These are phyloP conservation scores for Xylaria sp. DNA, from an alignment of 2,329 filamentous ascomycete species.

Conservation along the genomic window DNA sequence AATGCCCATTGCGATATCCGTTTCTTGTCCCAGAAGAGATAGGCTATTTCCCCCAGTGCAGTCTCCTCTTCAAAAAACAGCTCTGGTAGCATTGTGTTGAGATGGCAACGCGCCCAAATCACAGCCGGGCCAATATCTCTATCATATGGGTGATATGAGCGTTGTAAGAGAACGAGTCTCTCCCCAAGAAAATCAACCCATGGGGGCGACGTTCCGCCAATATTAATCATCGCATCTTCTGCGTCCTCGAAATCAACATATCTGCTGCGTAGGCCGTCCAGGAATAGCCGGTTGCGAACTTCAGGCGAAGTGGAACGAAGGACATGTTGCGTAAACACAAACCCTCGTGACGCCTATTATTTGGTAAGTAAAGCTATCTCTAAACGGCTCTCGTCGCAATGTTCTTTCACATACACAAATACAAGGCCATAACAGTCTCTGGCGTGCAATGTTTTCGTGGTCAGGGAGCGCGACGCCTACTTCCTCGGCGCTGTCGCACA, in stretches of 20 bases:
- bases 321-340: background rate
- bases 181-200: no score
- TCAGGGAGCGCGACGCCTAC: background rate
- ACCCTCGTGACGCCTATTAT: conserved; percentile 1
- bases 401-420: background rate
- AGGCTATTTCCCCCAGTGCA: background rate
- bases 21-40: background rate
- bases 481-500: background rate
- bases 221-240: background rate
- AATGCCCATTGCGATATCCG: background rate
- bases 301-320: background rate
- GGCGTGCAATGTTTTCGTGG: background rate
- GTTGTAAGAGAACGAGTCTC: background rate
- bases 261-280: background rate
- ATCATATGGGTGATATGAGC: background rate
- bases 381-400: no score
- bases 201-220: background rate
- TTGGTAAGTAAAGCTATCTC: background rate
- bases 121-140: background rate
- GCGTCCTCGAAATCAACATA: background rate
- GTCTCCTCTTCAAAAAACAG: no score
- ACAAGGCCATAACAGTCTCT: background rate
- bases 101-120: background rate
- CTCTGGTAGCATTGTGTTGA: background rate
- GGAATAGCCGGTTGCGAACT: background rate